Base-by-base conservation (phyloP, 495 filamentous ascomycete genomes). In the Hypoxylon fragiforme region DNA sequence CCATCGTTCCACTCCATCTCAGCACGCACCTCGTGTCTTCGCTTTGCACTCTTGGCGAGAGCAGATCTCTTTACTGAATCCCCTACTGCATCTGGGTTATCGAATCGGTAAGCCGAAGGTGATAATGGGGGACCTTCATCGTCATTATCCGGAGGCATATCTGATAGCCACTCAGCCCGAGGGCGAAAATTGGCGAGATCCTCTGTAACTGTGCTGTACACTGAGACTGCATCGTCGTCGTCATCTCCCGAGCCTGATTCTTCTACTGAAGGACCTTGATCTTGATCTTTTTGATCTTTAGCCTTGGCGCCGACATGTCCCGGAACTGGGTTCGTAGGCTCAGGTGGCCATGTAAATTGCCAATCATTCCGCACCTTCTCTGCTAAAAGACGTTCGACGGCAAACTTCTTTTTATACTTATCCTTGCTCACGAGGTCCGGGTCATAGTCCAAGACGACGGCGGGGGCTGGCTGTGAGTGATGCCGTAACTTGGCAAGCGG, bases 1-100 rank as follows among this genome's bases (percentile, higher is more conserved):
- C 94, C 94, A 15, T 82, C 74, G 55, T 97, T 97, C 88, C 88
- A 95, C 13, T 69, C 65, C 78, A 89, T 82, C 65, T 97, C 92
- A 26, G 87, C 86, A 43, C 87, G 79, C 44, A 88, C 66, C 7
- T 73, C 77, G 55, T 80, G 75, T 55, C 88, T 75, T 52, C 83
- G 81, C 44, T 79, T 75, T 36, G 85, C 82, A 30, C 81, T 76
- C 46, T 81, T 75, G 15, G 68, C 64, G 20, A 75, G 44, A 8
- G 65, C 65, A 0, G 69, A 66, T 24, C 53, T 69, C 46, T 72
- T 65, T 3, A 75, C 70, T 24, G 68, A 71, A 1, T 64, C 66
- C 2, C 76, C 82, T 9, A 88, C 73, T 5, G 75, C 73, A 49
- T 89, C 85, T 1, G 85, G 86, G 28, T 53, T 81, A 46, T 88